These are phyloP conservation scores for Dichotomocladium elegans DNA, from an alignment of 371 early-diverging fungal species.

Conservation along the genomic window DNA sequence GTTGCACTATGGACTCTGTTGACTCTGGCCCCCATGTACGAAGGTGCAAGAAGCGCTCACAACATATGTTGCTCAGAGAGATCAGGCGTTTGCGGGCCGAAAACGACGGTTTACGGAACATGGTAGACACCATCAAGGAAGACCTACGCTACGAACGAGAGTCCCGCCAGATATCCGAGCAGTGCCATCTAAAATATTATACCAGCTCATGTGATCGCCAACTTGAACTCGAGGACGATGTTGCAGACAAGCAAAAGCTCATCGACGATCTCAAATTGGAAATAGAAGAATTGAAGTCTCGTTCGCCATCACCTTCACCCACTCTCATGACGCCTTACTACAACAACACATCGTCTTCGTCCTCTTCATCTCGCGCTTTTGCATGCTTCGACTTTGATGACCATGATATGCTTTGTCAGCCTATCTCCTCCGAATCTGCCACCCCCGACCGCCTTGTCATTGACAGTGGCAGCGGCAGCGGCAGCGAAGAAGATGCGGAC, in stretches of 20 bases:
- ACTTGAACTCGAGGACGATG: slow-evolving; percentile 24
- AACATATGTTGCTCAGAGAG: slow-evolving; percentile 30
- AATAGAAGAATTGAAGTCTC: slow-evolving; percentile 17
- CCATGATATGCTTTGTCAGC: slow-evolving; percentile 12
- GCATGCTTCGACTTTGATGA: slow-evolving; percentile 11
- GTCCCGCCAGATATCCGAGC: slow-evolving; percentile 33
- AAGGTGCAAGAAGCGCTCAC: slow-evolving; percentile 18
- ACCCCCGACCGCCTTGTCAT: slow-evolving; percentile 1
- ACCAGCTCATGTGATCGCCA: slow-evolving; percentile 26
- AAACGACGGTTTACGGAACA: slow-evolving; percentile 25
- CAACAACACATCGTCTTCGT: not conserved
- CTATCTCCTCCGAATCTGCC: slow-evolving; percentile 3
- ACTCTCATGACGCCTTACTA: not conserved
- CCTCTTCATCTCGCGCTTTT: slow-evolving; percentile 6
- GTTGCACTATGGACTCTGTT: not conserved
- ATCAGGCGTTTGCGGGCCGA: slow-evolving; percentile 39
- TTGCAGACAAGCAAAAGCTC: slow-evolving; percentile 24
- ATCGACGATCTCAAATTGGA: slow-evolving; percentile 24
- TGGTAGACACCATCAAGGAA: slow-evolving; percentile 29
- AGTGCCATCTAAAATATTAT: slow-evolving; percentile 29
- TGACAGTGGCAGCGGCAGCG: not conserved
- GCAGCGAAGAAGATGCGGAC: slow-evolving; percentile 9
- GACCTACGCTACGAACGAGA: slow-evolving; percentile 32
- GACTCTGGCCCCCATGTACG: slow-evolving; percentile 2
- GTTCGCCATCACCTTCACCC: not conserved